Evolutionary conservation across 345 rosid species (phyloP), one percentile per base, ranked within the genome.

Genomic region (Diplotaxis tenuifolia): DNA sequence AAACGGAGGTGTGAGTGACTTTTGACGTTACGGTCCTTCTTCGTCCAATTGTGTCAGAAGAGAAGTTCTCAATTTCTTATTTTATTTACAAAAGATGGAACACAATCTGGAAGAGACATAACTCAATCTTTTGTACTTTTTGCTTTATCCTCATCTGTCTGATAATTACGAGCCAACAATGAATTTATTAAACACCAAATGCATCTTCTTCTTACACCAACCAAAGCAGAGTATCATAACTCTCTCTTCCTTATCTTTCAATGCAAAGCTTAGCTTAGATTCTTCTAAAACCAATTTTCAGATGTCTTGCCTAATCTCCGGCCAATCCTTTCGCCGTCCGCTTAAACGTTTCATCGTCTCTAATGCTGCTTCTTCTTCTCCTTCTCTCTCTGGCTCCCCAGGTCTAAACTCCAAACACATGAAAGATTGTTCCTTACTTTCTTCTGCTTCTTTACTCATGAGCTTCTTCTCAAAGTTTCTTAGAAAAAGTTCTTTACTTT

Each of bases 321-420:
- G 64, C 64, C 66, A 65, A 10, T 1, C 32, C 2, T 66, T 62
- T 66, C 73, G 64, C 65, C 80, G 78, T 62, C 67, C 31, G 31
- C 34, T 14, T 5, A 22, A 49, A 7, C 75, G 62, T 49, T 38
- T 65, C 62, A 38, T 64, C 45, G 64, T 79, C 67, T 70, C 75
- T 58, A 79, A 36, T 56, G 78, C 77, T 71, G 80, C 80, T 72
- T 25, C 80, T 64, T 69, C 77, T 62, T 68, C 75, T 58, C 58
- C 82, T 45, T 70, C 76, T 50, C 72, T 79, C 73, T 66, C 79
- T 27, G 79, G 70, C 65, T 70, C 54, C 8, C 23, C 76, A 79
- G 82, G 82, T 79, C 9, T 40, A 5, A 25, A 23, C 67, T 34
- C 32, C 29, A 10, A 4, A 36, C 42, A 25, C 64, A 9, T 21